These are phyloP conservation scores for Selaginella moellendorffii DNA, from an alignment of 75 land plant species.

Conservation along the genomic window DNA sequence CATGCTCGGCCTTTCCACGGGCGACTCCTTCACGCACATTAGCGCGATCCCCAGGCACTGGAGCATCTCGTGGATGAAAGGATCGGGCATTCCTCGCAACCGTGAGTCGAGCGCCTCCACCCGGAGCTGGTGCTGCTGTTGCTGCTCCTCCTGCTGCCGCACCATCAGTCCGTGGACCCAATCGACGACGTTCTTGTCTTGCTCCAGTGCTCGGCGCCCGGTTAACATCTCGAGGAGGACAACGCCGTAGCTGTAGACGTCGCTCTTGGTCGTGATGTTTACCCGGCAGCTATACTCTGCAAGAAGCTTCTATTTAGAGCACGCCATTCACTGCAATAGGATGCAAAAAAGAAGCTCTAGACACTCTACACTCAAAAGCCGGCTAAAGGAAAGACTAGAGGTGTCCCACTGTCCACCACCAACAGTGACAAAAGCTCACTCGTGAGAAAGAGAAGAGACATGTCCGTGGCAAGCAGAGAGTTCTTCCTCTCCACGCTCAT, in stretches of 20 bases:
- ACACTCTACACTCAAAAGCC: no score
- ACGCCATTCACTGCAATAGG: neutral
- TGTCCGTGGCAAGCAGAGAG: no score
- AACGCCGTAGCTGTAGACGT: neutral
- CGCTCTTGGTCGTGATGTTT: neutral
- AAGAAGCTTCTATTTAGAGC: neutral
- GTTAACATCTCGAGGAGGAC: neutral
- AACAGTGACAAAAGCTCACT: neutral
- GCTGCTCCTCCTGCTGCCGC: neutral
- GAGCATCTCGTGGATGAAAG: constrained; percentile 59
- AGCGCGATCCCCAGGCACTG: constrained; percentile 68
- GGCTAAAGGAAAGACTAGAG: neutral
- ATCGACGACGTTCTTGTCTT: neutral
- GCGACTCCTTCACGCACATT: constrained; percentile 49
- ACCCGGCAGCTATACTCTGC: neutral
- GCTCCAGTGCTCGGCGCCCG: neutral
- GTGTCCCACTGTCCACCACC: neutral
- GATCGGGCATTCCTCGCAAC: constrained; percentile 39
- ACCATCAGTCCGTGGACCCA: neutral
- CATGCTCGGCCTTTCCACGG: constrained; percentile 79
- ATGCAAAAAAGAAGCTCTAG: neutral
- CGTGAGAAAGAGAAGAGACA: no score
- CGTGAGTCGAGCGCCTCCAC: constrained; percentile 29
- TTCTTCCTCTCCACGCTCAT: no score
- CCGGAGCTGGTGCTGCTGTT: neutral